phyloP scores from a whole-genome alignment of 2,329 filamentous ascomycete genomes.

The Fusarium clavum region DNA sequence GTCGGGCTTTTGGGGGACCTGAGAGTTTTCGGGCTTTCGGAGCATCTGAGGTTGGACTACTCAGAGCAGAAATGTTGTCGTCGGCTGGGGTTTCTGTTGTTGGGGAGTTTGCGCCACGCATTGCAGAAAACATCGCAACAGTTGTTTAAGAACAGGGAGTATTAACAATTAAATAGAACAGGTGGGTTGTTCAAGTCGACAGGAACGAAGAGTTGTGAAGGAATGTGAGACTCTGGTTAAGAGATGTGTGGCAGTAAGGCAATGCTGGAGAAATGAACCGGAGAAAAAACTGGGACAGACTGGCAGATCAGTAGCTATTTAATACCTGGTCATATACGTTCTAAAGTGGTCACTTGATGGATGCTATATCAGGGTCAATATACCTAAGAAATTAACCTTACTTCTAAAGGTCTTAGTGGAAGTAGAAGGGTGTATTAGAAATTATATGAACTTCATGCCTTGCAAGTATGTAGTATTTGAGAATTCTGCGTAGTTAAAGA shows the following conservation, averaged over 20 bases:
- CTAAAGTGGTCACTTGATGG: neutral
- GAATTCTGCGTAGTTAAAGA: rapidly evolving
- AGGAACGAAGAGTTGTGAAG: rapidly evolving
- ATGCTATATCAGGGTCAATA: neutral
- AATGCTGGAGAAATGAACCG: neutral
- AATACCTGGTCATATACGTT: neutral
- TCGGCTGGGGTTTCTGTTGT: neutral
- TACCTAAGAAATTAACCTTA: neutral
- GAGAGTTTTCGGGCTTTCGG: neutral
- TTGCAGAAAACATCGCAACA: neutral
- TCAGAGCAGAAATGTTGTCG: neutral
- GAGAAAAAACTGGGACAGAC: neutral
- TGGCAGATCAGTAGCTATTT: neutral
- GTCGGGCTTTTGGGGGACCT: neutral
- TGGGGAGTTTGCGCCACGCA: neutral
- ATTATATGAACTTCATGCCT: neutral
- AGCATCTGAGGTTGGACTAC: neutral
- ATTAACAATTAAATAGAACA: neutral
- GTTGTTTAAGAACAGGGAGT: neutral
- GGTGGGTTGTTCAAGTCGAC: no score
- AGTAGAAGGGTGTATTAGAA: neutral
- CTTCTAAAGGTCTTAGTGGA: neutral
- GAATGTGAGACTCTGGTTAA: neutral
- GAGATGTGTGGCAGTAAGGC: neutral
- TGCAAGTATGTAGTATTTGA: neutral